These are phyloP conservation scores for Coemansia umbellata DNA, from an alignment of 192 early-diverging fungal species.

Conservation along the genomic window DNA sequence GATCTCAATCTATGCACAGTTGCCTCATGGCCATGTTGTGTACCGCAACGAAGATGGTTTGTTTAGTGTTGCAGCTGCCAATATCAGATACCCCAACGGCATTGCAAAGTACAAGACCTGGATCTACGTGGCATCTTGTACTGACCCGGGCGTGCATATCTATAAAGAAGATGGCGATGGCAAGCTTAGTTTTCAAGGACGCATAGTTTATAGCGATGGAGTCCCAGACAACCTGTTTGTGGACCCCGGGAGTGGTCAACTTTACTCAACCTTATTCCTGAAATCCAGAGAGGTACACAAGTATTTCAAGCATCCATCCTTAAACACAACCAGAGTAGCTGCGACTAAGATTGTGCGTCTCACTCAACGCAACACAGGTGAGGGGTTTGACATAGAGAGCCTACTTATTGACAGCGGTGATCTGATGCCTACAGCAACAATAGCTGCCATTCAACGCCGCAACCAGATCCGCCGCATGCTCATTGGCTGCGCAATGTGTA, in stretches of 20 bases:
- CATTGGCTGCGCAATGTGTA: slow-evolving; percentile 38
- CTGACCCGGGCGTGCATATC: slow-evolving; percentile 33
- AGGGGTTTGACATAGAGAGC: slow-evolving; percentile 17
- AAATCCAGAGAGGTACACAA: slow-evolving; percentile 24
- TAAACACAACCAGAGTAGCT: slow-evolving; percentile 26
- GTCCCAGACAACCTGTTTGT: slow-evolving; percentile 38
- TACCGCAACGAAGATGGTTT: slow-evolving; percentile 25
- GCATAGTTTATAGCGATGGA: slow-evolving; percentile 18
- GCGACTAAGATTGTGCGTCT: slow-evolving; percentile 32
- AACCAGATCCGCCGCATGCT: slow-evolving; percentile 32
- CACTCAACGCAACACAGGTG: slow-evolving; percentile 5
- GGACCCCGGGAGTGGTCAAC: slow-evolving; percentile 34
- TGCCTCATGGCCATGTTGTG: slow-evolving; percentile 29
- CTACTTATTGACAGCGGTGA: slow-evolving; percentile 36
- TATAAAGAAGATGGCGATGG: slow-evolving; percentile 8
- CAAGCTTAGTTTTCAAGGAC: slow-evolving; percentile 13
- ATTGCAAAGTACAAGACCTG: slow-evolving; percentile 30
- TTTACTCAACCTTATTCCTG: slow-evolving; percentile 36
- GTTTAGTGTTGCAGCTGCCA: slow-evolving; percentile 23
- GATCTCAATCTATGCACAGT: slow-evolving; percentile 13
- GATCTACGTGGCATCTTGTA: slow-evolving; percentile 43
- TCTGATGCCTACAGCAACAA: slow-evolving; percentile 41
- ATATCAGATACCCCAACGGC: slow-evolving; percentile 41
- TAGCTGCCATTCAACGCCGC: slow-evolving; percentile 43
- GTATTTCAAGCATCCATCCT: slow-evolving; percentile 25